phyloP scores from a whole-genome alignment of 805 yeast species.

The Candida patagonica region DNA sequence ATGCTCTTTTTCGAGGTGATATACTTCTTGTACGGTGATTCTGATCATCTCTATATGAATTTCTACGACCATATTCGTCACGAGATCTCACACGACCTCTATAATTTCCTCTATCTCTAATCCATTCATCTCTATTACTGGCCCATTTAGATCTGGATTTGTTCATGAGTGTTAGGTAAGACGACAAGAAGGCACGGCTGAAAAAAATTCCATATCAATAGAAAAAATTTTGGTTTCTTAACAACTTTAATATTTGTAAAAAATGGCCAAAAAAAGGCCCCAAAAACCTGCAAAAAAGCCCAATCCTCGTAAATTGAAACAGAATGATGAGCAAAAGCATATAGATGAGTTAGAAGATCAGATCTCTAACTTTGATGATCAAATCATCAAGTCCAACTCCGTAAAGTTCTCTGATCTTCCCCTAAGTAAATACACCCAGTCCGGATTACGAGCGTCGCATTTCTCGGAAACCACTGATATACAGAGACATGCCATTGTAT shows the following conservation, averaged over 20 bases:
- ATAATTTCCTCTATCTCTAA: neutral
- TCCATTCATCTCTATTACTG: neutral
- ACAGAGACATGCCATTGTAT: slow-evolving; percentile 70
- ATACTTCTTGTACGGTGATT: neutral
- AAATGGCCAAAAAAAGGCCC: slow-evolving; percentile 8
- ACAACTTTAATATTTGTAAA: neutral
- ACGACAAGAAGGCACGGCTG: too few species aligned
- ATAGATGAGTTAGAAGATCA: slow-evolving; percentile 38
- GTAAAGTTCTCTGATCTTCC: slow-evolving; percentile 70
- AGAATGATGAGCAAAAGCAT: slow-evolving; percentile 3
- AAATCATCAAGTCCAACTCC: slow-evolving; percentile 21
- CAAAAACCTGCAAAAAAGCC: slow-evolving; percentile 4
- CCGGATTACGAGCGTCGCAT: slow-evolving; percentile 71
- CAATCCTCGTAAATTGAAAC: slow-evolving; percentile 1
- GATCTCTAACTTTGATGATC: slow-evolving; percentile 41
- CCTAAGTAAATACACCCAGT: slow-evolving; percentile 48
- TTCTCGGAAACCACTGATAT: slow-evolving; percentile 77
- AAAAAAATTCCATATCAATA: too few species aligned
- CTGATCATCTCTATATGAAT: neutral
- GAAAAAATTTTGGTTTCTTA: too few species aligned
- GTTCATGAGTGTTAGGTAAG: too few species aligned
- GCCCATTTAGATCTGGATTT: too few species aligned
- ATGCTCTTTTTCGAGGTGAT: neutral
- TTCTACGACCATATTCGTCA: neutral
- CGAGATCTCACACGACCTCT: neutral